Conservation (phyloP, 2,329 filamentous ascomycete genomes). For the Pseudocercospora musae region DNA sequence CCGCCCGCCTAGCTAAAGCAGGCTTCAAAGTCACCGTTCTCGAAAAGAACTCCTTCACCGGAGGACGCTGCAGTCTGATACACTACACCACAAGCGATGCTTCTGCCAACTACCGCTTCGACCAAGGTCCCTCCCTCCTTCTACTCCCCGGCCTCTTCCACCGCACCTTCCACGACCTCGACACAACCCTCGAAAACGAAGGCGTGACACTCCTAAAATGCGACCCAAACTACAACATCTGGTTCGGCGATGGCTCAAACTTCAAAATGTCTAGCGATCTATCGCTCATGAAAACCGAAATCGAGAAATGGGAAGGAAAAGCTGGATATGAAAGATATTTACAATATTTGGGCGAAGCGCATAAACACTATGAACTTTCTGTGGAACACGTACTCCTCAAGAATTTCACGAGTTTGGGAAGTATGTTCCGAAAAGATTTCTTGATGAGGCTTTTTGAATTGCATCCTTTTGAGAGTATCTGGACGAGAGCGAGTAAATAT, state of each 20-base stretch:
- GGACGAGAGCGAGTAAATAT: conserved; percentile 61
- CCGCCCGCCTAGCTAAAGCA: conserved; percentile 67
- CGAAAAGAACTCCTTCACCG: conserved; percentile 73
- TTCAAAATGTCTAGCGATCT: conserved; percentile 67
- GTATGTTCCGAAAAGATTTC: conserved; percentile 59
- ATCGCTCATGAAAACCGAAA: conserved; percentile 65
- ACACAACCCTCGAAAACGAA: conserved; percentile 62
- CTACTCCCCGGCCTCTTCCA: conserved; percentile 68
- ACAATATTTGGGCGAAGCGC: conserved; percentile 62
- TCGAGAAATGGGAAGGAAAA: conserved; percentile 70
- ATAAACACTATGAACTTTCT: conserved; percentile 67
- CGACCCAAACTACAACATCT: conserved; percentile 72
- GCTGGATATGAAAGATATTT: conserved; percentile 69
- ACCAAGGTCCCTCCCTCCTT: conserved; percentile 72
- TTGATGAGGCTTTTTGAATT: conserved; percentile 57
- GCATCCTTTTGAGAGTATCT: conserved; percentile 71
- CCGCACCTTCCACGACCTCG: conserved; percentile 66
- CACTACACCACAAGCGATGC: conserved; percentile 30
- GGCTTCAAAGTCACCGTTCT: conserved; percentile 70
- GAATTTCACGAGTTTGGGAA: conserved; percentile 62
- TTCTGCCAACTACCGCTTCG: conserved; percentile 58
- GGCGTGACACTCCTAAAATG: conserved; percentile 68
- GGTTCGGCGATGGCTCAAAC: conserved; percentile 64
- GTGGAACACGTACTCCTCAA: conserved; percentile 62
- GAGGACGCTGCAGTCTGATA: conserved; percentile 67